Conservation (phyloP, 768 basidiomycete genomes). For the Panaeolus cyanescens region DNA sequence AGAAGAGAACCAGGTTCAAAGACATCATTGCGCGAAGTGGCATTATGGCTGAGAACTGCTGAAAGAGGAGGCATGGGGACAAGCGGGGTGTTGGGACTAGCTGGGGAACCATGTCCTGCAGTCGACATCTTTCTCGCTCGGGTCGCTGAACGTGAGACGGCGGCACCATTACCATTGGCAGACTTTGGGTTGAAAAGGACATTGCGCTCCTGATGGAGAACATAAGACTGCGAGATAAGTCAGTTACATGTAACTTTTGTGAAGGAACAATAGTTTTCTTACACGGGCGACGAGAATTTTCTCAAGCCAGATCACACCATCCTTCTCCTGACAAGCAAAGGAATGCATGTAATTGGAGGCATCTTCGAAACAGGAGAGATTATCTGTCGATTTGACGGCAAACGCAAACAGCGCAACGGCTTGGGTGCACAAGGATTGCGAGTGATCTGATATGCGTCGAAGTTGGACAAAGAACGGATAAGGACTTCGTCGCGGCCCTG, state of each 20-base stretch:
- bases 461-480: conserved; percentile 85
- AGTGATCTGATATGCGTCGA: conserved; percentile 84
- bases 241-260: conserved; percentile 11
- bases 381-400: conserved; percentile 87
- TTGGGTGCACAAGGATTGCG: conserved; percentile 82
- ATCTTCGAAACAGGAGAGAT: conserved; percentile 84
- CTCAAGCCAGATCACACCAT: conserved; percentile 80
- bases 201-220: conserved; percentile 78
- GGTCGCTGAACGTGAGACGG: conserved; percentile 43
- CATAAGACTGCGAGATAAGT: conserved; percentile 62
- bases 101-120: conserved; percentile 10
- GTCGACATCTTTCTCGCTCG: conserved; percentile 25
- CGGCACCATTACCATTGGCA: conserved; percentile 25
- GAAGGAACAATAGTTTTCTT: conserved; percentile 29
- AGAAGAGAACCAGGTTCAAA: conserved; percentile 82
- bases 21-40: conserved; percentile 35
- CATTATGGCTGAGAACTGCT: conserved; percentile 17
- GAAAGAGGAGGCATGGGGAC: conserved; percentile 43
- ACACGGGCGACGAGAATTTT: conserved; percentile 82
- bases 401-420: conserved; percentile 81
- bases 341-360: conserved; percentile 85
- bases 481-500: conserved; percentile 85
- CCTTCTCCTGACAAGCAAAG: conserved; percentile 76
- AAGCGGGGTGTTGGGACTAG: conserved; percentile 39
- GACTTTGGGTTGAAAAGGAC: conserved; percentile 56